Evolutionary conservation across 768 basidiomycete species (phyloP), one percentile per base, ranked within the genome.

Genomic region (Macrocybe gigantea): DNA sequence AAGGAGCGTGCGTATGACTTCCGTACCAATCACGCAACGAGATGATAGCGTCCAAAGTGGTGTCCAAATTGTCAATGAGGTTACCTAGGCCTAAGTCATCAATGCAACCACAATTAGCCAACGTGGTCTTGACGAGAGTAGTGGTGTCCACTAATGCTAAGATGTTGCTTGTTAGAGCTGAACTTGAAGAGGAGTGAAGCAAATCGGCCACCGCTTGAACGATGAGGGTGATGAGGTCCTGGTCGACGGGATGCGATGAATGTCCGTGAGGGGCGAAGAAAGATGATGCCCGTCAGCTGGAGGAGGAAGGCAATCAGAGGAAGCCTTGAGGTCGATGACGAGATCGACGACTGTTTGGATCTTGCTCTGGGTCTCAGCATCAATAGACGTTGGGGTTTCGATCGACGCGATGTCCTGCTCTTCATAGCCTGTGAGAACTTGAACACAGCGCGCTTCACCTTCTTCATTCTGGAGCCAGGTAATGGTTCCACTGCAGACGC

Each of bases 281-380:
- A 44, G 48, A 5, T 36, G 32, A 13, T 38, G 50, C 10, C 15
- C 38, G 12, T 2, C 8, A n/a, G 40, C 7, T 38, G 49, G 14
- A 11, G 41, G 30, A 9, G 45, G 41, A 22, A 44, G 35, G 7
- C 47, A 29, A 14, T 12, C 14, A 38, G 55, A 53, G 33, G 45
- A 7, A 8, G 11, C 37, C 29, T 45, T 44, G 33, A 66, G 49
- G 38, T 51, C 51, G 33, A 60, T 40, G 15, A 65, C 58, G n/a
- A 51, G 45, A 9, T 56, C 42, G 35, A 57, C 57, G 22, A 64
- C 53, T 6, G 50, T 34, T 8, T 46, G 33, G 33, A 67, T 32
- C 39, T 58, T 52, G 1, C 37, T 41, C 8, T 50, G 36, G 12
- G 63, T 51, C 5, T 55, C 53, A 1, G 57, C 49, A 47, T 57